Percentiles rank a stretch among this genome's conserved stretches.
These are phyloP conservation scores for Fraxinus ornus DNA, from an alignment of 305 asterid species.

Conservation along the genomic window DNA sequence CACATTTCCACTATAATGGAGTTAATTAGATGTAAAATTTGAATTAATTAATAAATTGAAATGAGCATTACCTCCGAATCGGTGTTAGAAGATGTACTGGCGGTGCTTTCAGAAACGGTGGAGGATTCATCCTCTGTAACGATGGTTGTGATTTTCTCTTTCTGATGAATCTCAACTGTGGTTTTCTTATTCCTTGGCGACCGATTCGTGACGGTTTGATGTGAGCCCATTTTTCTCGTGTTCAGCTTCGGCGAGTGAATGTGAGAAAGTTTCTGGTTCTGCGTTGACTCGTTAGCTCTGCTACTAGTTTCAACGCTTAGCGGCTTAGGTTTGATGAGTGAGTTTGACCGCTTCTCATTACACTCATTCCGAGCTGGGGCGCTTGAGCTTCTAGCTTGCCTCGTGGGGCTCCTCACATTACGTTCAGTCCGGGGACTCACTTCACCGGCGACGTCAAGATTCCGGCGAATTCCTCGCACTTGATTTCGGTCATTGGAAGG, in stretches of 20 bases:
- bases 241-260: constrained; percentile 62
- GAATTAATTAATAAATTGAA: neutral
- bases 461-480: constrained; percentile 41
- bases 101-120: constrained; percentile 1
- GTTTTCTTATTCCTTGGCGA: constrained; percentile 31
- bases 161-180: constrained; percentile 13
- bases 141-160: neutral
- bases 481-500: constrained; percentile 35
- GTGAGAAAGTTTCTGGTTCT: constrained; percentile 51
- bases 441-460: constrained; percentile 39
- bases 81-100: neutral
- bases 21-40: neutral
- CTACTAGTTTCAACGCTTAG: constrained; percentile 59
- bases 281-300: constrained; percentile 42
- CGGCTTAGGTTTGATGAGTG: constrained; percentile 54
- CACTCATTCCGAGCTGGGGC: constrained; percentile 46
- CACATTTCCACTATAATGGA: neutral
- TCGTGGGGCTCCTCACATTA: constrained; percentile 44
- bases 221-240: constrained; percentile 42
- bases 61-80: neutral
- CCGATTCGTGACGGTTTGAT: constrained; percentile 28
- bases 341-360: constrained; percentile 47
- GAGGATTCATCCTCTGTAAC: neutral
- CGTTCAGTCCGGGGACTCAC: constrained; percentile 61
- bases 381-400: constrained; percentile 40